These are phyloP conservation scores for Setomelanomma holmii DNA, from an alignment of 2,329 filamentous ascomycete species.

Conservation along the genomic window DNA sequence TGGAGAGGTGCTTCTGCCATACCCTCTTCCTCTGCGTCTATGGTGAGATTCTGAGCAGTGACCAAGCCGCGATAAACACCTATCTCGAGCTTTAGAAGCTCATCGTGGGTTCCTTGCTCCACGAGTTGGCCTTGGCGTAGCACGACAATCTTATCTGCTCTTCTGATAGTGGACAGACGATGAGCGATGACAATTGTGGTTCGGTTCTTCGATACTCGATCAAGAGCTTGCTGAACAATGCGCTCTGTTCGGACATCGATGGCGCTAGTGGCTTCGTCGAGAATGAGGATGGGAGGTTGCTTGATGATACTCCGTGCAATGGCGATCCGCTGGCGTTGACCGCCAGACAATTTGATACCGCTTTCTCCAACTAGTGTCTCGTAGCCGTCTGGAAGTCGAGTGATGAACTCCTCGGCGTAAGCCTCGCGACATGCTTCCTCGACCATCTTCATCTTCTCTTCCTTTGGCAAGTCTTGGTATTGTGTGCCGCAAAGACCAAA, in stretches of 20 bases:
- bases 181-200: slow-evolving; percentile 83
- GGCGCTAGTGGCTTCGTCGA: slow-evolving; percentile 80
- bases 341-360: slow-evolving; percentile 81
- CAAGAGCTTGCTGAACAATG: slow-evolving; percentile 64
- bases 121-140: slow-evolving; percentile 73
- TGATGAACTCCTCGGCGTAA: slow-evolving; percentile 49
- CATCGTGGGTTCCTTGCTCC: slow-evolving; percentile 78
- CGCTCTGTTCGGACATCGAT: slow-evolving; percentile 63
- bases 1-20: slow-evolving; percentile 21
- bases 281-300: slow-evolving; percentile 69
- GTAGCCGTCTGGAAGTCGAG: slow-evolving; percentile 63
- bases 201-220: slow-evolving; percentile 66
- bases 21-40: slow-evolving; percentile 28
- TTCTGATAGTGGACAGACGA: slow-evolving; percentile 75
- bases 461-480: slow-evolving; percentile 62
- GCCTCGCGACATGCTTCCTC: slow-evolving; percentile 48
- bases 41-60: slow-evolving; percentile 50
- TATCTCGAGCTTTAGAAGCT: slow-evolving; percentile 65
- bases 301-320: slow-evolving; percentile 76
- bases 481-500: slow-evolving; percentile 47
- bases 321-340: slow-evolving; percentile 82
- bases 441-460: slow-evolving; percentile 64
- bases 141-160: slow-evolving; percentile 81
- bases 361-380: slow-evolving; percentile 77
- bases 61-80: slow-evolving; percentile 75